Base-by-base conservation (phyloP, 2,329 filamentous ascomycete species). In the Pyrenochaeta sp. region DNA sequence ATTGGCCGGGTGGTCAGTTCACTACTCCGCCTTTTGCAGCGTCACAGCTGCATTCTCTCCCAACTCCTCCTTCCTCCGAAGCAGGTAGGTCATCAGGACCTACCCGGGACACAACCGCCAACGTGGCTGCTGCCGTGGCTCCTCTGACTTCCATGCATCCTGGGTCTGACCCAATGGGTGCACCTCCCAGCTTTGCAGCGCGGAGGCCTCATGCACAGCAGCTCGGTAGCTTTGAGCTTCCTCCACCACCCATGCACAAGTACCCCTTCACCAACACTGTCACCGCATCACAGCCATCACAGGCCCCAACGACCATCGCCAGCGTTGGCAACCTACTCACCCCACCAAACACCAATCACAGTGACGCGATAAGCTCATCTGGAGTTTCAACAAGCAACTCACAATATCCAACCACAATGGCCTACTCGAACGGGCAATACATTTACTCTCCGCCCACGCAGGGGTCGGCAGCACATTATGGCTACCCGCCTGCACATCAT, bases 171-270 rank as follows among this genome's bases (percentile, higher is more conserved):
- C 79, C 79, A 73, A 83, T 88, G 79, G 82, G 82, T 75, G 79
- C 82, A 67, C 82, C 84, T 66, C 81, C 83, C 71, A 89, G 88
- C 78, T 87, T 92, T 73, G 85, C 87, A 64, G 83, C 87, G 74
- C 85, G 90, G 68, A 85, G 89, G 75, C 85, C 87, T 69, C 88
- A 88, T 69, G 86, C 89, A 58, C 85, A 85, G 52, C 84, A 84
- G 65, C 82, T 92, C 58, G 88, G 89, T 52, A 83, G 78, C 63
- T 90, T 91, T 71, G 86, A 90, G 69, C 83, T 91, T 45, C 60
- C 72, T 45, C 86, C 88, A 48, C 86, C 87, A 63, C 82, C 84
- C 45, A 78, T 84, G 68, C 71, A 83, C 65, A 86, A 85, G 72
- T 84, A 82, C 66, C 75, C 80, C 51, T 76, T 67, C 58, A 72